phyloP scores from a whole-genome alignment of 176 grass and related monocot genomes.

The Cenchrus fungigraminus region DNA sequence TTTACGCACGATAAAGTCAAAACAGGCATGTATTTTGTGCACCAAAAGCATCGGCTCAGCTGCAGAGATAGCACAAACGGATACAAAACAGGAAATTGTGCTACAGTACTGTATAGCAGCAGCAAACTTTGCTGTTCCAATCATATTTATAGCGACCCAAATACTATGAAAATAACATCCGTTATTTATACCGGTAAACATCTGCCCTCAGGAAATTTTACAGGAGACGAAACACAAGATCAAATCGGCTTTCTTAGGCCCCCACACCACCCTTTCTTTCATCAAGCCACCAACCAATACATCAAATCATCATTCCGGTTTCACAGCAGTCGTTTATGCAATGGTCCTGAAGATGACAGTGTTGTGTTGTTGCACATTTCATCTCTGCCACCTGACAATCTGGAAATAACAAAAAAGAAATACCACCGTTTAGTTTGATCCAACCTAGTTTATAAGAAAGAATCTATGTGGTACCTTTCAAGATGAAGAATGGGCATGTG shows the following conservation, averaged over 20 bases:
- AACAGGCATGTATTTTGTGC: not conserved
- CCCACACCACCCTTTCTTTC: not conserved
- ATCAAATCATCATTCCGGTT: conserved; percentile 31
- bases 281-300: conserved; percentile 41
- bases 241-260: conserved; percentile 23
- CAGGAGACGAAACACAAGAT: conserved; percentile 35
- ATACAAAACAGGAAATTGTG: not conserved
- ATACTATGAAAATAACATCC: conserved; percentile 20
- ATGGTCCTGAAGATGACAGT: conserved; percentile 23
- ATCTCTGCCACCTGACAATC: conserved; percentile 13
- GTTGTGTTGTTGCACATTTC: not conserved
- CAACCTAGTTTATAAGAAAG: not conserved
- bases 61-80: not conserved
- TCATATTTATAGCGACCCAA: conserved; percentile 32
- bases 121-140: conserved; percentile 32
- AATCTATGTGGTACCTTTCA: conserved; percentile 44
- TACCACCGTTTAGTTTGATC: conserved; percentile 28
- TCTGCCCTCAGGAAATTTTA: conserved; percentile 33
- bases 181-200: conserved; percentile 58
- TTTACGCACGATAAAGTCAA: not conserved
- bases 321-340: conserved; percentile 37
- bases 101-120: not conserved
- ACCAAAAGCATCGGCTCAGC: not conserved
- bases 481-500: conserved; percentile 43
- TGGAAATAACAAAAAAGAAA: conserved; percentile 5